Evolutionary conservation across 257 asterid species (phyloP), one percentile per base, ranked within the genome.

Genomic region (Pogostemon cablin): DNA sequence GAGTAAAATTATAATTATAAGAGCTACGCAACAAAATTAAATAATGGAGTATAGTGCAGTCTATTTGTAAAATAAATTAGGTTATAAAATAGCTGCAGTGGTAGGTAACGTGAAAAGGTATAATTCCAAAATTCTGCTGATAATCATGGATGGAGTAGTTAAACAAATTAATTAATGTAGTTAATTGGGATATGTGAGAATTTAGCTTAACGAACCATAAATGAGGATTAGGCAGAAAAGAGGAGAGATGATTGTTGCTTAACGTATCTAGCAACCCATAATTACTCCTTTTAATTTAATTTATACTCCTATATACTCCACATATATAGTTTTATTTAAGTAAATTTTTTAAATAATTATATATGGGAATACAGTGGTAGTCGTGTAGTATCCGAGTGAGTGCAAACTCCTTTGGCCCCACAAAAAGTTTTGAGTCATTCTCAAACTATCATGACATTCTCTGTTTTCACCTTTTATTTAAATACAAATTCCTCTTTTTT

Each of bases 161-260:
- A 55, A 11, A 44, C 20, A 48, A 75, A 66, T 64, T 1, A 61
- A 54, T 41, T 7, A 25, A 1, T 52, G 42, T 62, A 70, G 70
- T 82, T 75, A 72, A 82, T 84, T 38, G 96, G 88, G 86, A 86
- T 77, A 77, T 72, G 96, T 75, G 95, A 88, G 85, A 77, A 90
- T 81, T 83, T 88, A 88, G 85, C 88, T 90, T 88, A 78, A 90
- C 93, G 91, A 86, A 82, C 83, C 86, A 81, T 79, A 77, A 80
- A 85, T 77, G 32, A 72, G 75, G 69, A 76, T 62, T 63, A 61
- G 72, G 69, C 78, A 60, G 64, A 58, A 72, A 37, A 65, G 55
- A 65, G 62, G 62, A 60, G 50, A 56, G 42, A 75, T 73, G 82
- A 73, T 74, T 66, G 86, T 86, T 85, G 90, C 92, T 84, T 86